Percentiles rank a stretch among this genome's conserved stretches.
Conservation (phyloP, 768 basidiomycete genomes). For the Mrakia hoshinonis region DNA sequence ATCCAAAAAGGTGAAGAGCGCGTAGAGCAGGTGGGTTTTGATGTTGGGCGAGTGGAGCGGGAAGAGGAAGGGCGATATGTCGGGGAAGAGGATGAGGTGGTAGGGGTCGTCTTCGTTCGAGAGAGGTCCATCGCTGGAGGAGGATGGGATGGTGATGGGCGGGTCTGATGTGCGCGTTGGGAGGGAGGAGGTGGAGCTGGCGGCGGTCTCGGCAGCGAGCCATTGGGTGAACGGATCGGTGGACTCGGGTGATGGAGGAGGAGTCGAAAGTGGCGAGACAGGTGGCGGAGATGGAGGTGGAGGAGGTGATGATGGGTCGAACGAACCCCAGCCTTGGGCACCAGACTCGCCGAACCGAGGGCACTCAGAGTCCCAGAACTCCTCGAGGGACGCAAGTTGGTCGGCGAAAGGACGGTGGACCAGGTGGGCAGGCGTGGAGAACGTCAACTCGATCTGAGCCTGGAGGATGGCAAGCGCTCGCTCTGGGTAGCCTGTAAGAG, state of each 20-base stretch:
- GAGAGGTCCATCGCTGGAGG: slow-evolving; percentile 26
- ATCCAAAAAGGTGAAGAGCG: slow-evolving; percentile 42
- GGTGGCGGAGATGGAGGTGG: background rate
- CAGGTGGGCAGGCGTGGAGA: slow-evolving; percentile 7
- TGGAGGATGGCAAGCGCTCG: slow-evolving; percentile 41
- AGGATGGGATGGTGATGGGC: slow-evolving; percentile 19
- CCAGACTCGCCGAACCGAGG: slow-evolving; percentile 41
- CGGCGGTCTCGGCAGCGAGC: slow-evolving; percentile 2
- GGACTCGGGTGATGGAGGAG: background rate
- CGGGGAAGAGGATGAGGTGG: slow-evolving; percentile 41
- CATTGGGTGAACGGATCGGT: background rate
- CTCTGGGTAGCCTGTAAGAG: slow-evolving; percentile 39
- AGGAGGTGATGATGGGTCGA: slow-evolving; percentile 15
- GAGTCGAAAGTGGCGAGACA: background rate
- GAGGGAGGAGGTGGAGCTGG: background rate
- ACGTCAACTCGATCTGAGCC: slow-evolving; percentile 42
- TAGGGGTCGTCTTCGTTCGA: slow-evolving; percentile 42
- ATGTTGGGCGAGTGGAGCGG: slow-evolving; percentile 35
- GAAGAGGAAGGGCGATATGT: slow-evolving; percentile 41
- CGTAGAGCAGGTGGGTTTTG: slow-evolving; percentile 40
- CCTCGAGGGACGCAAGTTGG: slow-evolving; percentile 36
- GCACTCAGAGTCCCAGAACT: slow-evolving; percentile 42
- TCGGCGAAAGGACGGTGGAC: slow-evolving; percentile 28
- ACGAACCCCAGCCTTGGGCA: slow-evolving; percentile 38
- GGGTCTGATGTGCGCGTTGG: slow-evolving; percentile 16